A percentile compares a stretch with the other conserved stretches of the same genome.
phyloP scores from a whole-genome alignment of 805 yeast genomes.

The Monosporozyma siamensis region DNA sequence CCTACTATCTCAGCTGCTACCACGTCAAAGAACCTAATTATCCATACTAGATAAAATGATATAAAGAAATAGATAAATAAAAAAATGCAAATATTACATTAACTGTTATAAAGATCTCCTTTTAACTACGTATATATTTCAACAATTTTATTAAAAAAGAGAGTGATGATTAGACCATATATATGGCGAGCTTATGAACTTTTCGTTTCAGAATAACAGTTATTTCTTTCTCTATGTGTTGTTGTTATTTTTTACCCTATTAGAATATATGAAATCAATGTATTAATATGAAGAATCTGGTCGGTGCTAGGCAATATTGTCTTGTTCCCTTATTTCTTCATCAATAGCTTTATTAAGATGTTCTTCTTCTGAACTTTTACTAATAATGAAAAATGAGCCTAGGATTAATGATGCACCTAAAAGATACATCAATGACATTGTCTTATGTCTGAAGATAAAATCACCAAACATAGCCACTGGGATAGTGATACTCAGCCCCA shows the following conservation, averaged over 20 bases:
- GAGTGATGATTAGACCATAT: neutral
- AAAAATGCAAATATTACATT: neutral
- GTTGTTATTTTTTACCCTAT: too few relatives aligned
- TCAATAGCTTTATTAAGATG: slow-evolving; percentile 12
- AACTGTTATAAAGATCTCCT: too few relatives aligned
- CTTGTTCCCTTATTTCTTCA: slow-evolving; percentile 1
- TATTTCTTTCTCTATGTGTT: too few relatives aligned
- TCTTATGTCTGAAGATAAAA: slow-evolving; percentile 56
- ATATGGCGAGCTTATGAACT: neutral
- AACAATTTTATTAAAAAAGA: neutral
- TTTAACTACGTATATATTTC: neutral
- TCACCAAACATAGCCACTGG: slow-evolving; percentile 95
- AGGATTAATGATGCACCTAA: slow-evolving; percentile 77
- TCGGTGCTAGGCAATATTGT: neutral
- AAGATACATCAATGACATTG: slow-evolving; percentile 52
- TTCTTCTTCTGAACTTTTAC: slow-evolving; percentile 67
- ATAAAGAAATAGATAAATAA: neutral
- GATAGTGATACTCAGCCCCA: slow-evolving; percentile 85
- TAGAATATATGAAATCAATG: neutral
- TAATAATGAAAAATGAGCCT: slow-evolving; percentile 73
- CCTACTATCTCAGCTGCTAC: slow-evolving; percentile 22
- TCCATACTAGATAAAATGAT: slow-evolving; percentile 10
- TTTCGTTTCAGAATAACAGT: too few relatives aligned
- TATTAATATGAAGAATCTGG: neutral
- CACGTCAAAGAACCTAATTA: slow-evolving; percentile 25